These are phyloP conservation scores for Ceratobasidium sp. DNA, from an alignment of 1,284 basidiomycete genomes.

Conservation along the genomic window DNA sequence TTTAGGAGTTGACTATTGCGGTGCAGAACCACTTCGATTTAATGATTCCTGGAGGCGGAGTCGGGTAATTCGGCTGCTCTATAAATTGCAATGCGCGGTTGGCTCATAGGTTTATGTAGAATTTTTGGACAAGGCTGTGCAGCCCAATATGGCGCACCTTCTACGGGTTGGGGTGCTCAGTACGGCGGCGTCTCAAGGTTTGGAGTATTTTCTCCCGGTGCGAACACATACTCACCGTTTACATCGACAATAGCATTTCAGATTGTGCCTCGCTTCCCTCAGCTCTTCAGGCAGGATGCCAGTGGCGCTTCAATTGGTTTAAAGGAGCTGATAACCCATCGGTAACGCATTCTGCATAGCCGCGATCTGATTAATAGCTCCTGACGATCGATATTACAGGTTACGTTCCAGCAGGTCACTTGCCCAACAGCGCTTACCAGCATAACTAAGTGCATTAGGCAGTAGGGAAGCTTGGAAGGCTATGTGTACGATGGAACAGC, in stretches of 20 bases:
- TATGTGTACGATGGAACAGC: no score
- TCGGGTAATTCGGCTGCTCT: constrained; percentile 40
- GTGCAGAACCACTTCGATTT: constrained; percentile 48
- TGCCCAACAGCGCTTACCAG: constrained; percentile 43
- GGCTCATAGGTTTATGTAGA: constrained; percentile 10
- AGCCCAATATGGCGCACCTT: constrained; percentile 47
- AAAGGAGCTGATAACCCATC: constrained; percentile 46
- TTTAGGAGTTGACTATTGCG: not conserved
- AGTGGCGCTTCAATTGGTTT: constrained; percentile 48
- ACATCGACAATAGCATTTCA: constrained; percentile 11
- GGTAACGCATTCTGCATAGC: not conserved
- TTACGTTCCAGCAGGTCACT: constrained; percentile 46
- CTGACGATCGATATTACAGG: not conserved
- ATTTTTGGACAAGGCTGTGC: constrained; percentile 46
- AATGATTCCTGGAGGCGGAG: constrained; percentile 50
- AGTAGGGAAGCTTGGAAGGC: no score
- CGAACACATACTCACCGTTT: not conserved
- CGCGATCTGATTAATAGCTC: not conserved
- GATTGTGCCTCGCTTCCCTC: constrained; percentile 46
- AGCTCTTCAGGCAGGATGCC: constrained; percentile 46
- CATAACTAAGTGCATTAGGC: constrained; percentile 42
- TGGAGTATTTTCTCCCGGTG: not conserved
- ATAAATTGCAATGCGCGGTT: not conserved
- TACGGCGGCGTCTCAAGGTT: constrained; percentile 49
- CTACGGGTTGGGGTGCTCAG: constrained; percentile 46